These are phyloP conservation scores for Odontarrhena argentea DNA, from an alignment of 345 rosid genomes.

Conservation along the genomic window DNA sequence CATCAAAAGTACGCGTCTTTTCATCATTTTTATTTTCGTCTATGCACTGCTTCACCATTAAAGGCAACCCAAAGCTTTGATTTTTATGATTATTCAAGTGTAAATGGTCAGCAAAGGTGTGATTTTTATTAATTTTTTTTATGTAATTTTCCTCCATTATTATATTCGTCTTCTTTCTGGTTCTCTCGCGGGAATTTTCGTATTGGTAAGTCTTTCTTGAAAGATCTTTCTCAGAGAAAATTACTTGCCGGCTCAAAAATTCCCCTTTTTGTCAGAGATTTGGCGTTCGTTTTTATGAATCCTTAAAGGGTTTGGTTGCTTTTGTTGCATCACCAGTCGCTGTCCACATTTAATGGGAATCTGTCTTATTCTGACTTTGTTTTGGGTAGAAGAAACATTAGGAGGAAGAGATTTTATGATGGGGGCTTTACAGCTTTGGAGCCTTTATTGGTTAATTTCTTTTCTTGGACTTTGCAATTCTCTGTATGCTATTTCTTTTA, in stretches of 20 bases:
- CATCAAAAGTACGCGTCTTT: conserved; percentile 32
- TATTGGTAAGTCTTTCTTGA: background rate
- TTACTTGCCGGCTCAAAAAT: conserved; percentile 23
- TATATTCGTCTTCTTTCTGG: background rate
- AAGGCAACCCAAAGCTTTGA: conserved; percentile 37
- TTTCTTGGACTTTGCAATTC: conserved; percentile 48
- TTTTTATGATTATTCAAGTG: conserved; percentile 51
- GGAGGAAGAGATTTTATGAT: conserved; percentile 43
- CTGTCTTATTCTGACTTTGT: conserved; percentile 45
- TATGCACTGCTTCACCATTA: conserved; percentile 42
- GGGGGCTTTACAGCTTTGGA: conserved; percentile 51
- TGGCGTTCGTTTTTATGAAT: conserved; percentile 26
- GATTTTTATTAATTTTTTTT: conserved; percentile 24
- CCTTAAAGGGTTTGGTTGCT: conserved; percentile 29
- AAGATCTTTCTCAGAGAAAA: conserved; percentile 24
- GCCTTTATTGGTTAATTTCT: conserved; percentile 21
- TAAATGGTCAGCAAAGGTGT: conserved; percentile 50
- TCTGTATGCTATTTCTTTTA: conserved; percentile 36
- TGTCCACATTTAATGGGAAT: conserved; percentile 44
- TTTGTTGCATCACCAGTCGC: conserved; percentile 30
- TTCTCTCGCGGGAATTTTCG: conserved; percentile 22
- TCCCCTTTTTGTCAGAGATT: conserved; percentile 9
- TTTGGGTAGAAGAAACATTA: conserved; percentile 31
- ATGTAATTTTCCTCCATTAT: conserved; percentile 14
- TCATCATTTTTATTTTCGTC: conserved; percentile 26